phyloP scores from a whole-genome alignment of 768 basidiomycete species.

The Psilocybe subaeruginosa region DNA sequence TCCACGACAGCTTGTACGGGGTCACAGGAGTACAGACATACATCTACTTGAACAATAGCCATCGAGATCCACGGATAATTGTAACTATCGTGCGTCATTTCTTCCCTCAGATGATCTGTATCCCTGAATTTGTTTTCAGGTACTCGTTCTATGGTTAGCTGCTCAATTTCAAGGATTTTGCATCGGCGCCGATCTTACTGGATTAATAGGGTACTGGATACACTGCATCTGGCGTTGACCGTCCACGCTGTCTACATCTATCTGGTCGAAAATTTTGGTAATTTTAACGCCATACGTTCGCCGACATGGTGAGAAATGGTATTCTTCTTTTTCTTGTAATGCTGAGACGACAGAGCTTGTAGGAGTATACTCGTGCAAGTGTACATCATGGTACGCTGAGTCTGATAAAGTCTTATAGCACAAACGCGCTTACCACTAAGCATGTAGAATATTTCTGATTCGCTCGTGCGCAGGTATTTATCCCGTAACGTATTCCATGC shows the following conservation, averaged over 20 bases:
- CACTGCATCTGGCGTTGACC: conserved; percentile 4
- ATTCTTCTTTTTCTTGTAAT: neutral
- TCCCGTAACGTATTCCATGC: no score
- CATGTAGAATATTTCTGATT: neutral
- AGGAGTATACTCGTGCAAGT: neutral
- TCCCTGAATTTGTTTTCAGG: neutral
- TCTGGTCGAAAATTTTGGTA: conserved; percentile 4
- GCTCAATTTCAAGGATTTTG: no score
- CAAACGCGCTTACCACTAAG: neutral
- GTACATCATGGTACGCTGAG: neutral
- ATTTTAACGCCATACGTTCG: neutral
- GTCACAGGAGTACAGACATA: conserved; percentile 7
- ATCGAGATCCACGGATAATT: neutral
- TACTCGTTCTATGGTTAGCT: neutral
- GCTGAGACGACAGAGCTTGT: neutral
- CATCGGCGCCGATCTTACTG: no score
- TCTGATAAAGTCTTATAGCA: neutral
- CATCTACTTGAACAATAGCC: conserved; percentile 1
- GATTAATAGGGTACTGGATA: conserved; percentile 9
- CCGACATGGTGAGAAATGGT: conserved; percentile 9
- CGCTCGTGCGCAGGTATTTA: neutral
- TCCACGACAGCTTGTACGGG: conserved; percentile 3
- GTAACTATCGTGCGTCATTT: neutral
- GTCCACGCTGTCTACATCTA: conserved; percentile 11
- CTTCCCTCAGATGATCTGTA: no score